A percentile compares a stretch with the other conserved stretches of the same genome.
Conservation (phyloP, 768 basidiomycete genomes). For the Chlorophyllum brunneum region DNA sequence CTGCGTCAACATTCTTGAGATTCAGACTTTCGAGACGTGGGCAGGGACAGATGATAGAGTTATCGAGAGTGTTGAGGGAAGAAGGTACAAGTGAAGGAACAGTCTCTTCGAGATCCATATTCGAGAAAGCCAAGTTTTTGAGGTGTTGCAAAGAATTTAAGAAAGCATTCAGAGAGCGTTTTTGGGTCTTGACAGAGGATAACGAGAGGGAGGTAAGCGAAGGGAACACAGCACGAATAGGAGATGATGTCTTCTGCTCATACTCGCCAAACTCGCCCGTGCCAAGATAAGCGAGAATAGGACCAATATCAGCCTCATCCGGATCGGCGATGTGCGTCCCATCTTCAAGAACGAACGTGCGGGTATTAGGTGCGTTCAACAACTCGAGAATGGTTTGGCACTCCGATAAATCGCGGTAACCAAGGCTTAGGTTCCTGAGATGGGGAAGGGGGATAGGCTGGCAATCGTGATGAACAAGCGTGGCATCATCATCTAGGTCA, state of each 20-base stretch:
- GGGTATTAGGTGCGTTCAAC: constrained; percentile 36
- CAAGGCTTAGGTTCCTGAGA: constrained; percentile 37
- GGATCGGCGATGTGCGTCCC: constrained; percentile 37
- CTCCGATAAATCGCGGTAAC: constrained; percentile 38
- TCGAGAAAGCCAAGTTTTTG: constrained; percentile 9
- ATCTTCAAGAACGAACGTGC: constrained; percentile 40
- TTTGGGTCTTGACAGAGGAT: constrained; percentile 12
- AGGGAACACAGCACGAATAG: constrained; percentile 12
- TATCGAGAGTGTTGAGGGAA: constrained; percentile 18
- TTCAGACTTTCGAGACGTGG: constrained; percentile 32
- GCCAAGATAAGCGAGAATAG: constrained; percentile 33
- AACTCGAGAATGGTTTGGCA: constrained; percentile 35
- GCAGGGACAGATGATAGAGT: constrained; percentile 23
- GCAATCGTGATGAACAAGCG: constrained; percentile 18
- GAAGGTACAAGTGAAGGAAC: constrained; percentile 16
- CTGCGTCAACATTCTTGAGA: constrained; percentile 34
- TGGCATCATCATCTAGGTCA: constrained; percentile 20
- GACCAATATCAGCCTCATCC: constrained; percentile 36
- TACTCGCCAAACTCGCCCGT: constrained; percentile 26
- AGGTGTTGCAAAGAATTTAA: constrained; percentile 7
- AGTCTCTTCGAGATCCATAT: constrained; percentile 13
- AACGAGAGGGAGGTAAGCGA: background rate
- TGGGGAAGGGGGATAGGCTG: constrained; percentile 31
- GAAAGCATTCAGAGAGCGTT: constrained; percentile 14
- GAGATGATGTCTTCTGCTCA: constrained; percentile 13